Base-by-base conservation (phyloP, 1,284 basidiomycete genomes). In the Neolentinus lepideus region DNA sequence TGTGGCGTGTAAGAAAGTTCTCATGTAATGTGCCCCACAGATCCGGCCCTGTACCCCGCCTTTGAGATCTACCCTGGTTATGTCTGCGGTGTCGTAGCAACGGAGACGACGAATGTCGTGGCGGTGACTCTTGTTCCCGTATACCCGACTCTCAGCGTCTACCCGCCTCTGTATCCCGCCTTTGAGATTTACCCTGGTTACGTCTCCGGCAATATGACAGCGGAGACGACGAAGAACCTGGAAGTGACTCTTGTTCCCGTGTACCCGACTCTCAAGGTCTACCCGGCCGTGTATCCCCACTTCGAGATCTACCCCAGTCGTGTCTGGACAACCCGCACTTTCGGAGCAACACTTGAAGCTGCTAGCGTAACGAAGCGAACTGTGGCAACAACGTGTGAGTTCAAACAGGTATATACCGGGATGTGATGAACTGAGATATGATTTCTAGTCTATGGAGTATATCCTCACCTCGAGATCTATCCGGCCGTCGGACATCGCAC, bases 81-180 rank as follows among this genome's bases (percentile, higher is more conserved):
- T 51, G 29, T 53, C 9, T 38, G 45, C 53, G 27, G 16, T 25
- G 12, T 33, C 6, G 22, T 24, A 22, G 25, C 33, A 51, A 26
- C 56, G 56, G 43, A 54, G 29, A 51, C 59, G 51, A n/a, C 52
- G 35, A n/a, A n/a, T n/a, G n/a, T 21, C 4, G 16, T 19, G 12
- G 25, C 9, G n/a, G n/a, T n/a, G n/a, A n/a, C n/a, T n/a, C n/a
- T n/a, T n/a, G n/a, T n/a, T n/a, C 19, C 35, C 9, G 26, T 46
- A 54, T 66, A 68, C 52, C 66, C 64, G 33, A 38, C 36, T 43
- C 71, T 71, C 57, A 60, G 68, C 57, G 47, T 71, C 16, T 72
- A 60, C 54, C 58, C 56, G 16, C 14, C 53, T 26, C 45, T 55
- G n/a, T 64, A 65, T 52, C 70, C 71, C 31, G 51, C 59, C 51